Evolutionary conservation across 768 basidiomycete genomes (phyloP).

Genomic region (Omphalotus guepiniiformis): DNA sequence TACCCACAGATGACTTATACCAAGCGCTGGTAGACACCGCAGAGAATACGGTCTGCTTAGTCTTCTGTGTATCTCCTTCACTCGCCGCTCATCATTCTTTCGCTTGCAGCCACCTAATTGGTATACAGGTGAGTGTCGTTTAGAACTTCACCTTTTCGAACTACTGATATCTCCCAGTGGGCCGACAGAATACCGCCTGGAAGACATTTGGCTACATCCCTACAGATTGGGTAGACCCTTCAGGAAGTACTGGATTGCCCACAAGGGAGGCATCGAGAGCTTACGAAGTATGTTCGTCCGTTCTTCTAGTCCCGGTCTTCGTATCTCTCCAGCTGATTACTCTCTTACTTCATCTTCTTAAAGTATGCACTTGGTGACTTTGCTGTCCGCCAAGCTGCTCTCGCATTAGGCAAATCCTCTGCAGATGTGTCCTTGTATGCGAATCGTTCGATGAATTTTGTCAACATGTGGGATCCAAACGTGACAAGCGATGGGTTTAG

Average conservation of each 20-base stretch:
- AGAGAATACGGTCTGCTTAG: slow-evolving; percentile 40
- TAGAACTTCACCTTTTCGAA: background rate
- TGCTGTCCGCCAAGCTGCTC: slow-evolving; percentile 47
- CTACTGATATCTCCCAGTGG: slow-evolving; percentile 25
- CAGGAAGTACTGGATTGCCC: slow-evolving; percentile 40
- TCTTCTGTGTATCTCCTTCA: background rate
- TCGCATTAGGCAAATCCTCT: slow-evolving; percentile 33
- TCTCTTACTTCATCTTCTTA: background rate
- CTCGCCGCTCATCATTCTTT: background rate
- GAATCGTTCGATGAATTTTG: slow-evolving; percentile 49
- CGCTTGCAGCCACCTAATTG: slow-evolving; percentile 41
- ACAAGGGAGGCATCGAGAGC: slow-evolving; percentile 49
- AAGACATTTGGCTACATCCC: slow-evolving; percentile 46
- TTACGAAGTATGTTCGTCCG: slow-evolving; percentile 31
- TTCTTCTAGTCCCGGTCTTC: too few species aligned
- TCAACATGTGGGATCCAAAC: slow-evolving; percentile 45
- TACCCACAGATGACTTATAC: slow-evolving; percentile 43
- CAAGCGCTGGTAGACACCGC: slow-evolving; percentile 48
- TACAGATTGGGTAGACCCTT: slow-evolving; percentile 45
- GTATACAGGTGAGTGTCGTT: slow-evolving; percentile 31
- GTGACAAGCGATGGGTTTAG: slow-evolving; percentile 43
- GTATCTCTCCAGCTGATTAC: background rate
- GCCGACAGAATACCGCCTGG: slow-evolving; percentile 50
- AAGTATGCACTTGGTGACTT: slow-evolving; percentile 50
- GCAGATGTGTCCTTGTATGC: slow-evolving; percentile 38